Percentiles rank a stretch among this genome's conserved stretches.
Evolutionary conservation across 2,329 filamentous ascomycete species (phyloP).

Genomic region (Coniochaeta pulveracea): DNA sequence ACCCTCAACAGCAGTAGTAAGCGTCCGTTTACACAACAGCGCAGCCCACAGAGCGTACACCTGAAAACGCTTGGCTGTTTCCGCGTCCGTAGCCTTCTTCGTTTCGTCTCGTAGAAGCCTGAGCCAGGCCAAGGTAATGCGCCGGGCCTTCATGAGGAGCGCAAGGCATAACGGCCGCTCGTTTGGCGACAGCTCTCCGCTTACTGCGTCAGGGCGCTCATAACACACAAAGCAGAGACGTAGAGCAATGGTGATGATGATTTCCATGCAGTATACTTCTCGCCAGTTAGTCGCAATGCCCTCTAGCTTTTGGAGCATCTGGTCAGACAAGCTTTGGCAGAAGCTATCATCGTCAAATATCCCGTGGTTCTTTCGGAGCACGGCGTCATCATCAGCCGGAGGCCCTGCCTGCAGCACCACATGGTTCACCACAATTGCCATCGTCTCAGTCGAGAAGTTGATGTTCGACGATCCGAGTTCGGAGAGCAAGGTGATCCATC

Average conservation of each 20-base stretch:
- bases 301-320: constrained; percentile 30
- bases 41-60: constrained; percentile 41
- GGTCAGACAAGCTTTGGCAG: constrained; percentile 31
- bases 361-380: constrained; percentile 33
- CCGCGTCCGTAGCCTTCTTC: constrained; percentile 21
- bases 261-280: constrained; percentile 46
- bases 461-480: constrained; percentile 36
- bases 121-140: constrained; percentile 38
- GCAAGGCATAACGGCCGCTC: background rate
- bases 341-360: constrained; percentile 39
- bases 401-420: constrained; percentile 47
- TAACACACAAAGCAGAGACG: constrained; percentile 17
- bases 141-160: constrained; percentile 29
- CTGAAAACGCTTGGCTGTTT: constrained; percentile 24
- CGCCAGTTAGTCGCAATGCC: constrained; percentile 44
- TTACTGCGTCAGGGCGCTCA: too few relatives aligned
- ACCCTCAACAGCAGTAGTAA: constrained; percentile 9
- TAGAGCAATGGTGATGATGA: constrained; percentile 38
- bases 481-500: constrained; percentile 27
- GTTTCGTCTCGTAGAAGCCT: constrained; percentile 31
- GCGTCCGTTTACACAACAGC: constrained; percentile 38
- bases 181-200: background rate
- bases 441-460: constrained; percentile 46
- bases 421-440: constrained; percentile 34
- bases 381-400: constrained; percentile 10